Evolutionary conservation across 768 basidiomycete species (phyloP).

Genomic region (Rossbeevera mucosa): DNA sequence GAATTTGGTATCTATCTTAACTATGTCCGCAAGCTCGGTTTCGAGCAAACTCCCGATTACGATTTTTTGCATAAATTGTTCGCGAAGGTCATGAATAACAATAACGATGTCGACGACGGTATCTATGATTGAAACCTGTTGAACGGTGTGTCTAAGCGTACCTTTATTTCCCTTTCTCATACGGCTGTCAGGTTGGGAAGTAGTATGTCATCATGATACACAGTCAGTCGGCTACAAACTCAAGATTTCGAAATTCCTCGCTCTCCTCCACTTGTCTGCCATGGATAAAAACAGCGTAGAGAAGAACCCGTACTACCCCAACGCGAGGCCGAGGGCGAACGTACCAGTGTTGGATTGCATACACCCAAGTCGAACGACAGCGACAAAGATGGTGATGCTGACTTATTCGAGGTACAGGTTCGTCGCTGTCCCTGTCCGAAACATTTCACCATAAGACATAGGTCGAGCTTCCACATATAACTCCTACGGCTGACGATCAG

Average conservation of each 20-base stretch:
- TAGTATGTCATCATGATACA: slow-evolving; percentile 44
- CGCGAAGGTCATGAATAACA: slow-evolving; percentile 88
- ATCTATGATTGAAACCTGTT: slow-evolving; percentile 95
- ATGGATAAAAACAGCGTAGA: slow-evolving; percentile 69
- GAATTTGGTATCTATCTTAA: slow-evolving; percentile 98
- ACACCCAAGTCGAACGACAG: too few relatives aligned
- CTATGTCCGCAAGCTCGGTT: slow-evolving; percentile 97
- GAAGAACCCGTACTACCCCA: too few relatives aligned
- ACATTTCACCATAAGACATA: too few relatives aligned
- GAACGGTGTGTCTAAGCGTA: slow-evolving; percentile 54
- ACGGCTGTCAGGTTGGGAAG: slow-evolving; percentile 64
- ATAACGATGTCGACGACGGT: slow-evolving; percentile 86
- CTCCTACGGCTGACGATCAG: too few relatives aligned
- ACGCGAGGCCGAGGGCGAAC: too few relatives aligned
- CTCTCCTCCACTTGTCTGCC: slow-evolving; percentile 74
- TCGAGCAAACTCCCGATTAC: slow-evolving; percentile 98
- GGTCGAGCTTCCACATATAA: too few relatives aligned
- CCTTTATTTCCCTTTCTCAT: slow-evolving; percentile 5
- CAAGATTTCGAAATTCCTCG: slow-evolving; percentile 48
- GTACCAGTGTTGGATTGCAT: too few relatives aligned
- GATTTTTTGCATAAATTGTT: slow-evolving; percentile 96
- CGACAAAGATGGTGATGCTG: too few relatives aligned
- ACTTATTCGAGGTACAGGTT: too few relatives aligned
- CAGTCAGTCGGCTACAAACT: slow-evolving; percentile 1
- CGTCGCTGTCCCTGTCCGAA: too few relatives aligned